phyloP scores from a whole-genome alignment of 1,284 basidiomycete genomes.

The Ceratobasidium sp. region DNA sequence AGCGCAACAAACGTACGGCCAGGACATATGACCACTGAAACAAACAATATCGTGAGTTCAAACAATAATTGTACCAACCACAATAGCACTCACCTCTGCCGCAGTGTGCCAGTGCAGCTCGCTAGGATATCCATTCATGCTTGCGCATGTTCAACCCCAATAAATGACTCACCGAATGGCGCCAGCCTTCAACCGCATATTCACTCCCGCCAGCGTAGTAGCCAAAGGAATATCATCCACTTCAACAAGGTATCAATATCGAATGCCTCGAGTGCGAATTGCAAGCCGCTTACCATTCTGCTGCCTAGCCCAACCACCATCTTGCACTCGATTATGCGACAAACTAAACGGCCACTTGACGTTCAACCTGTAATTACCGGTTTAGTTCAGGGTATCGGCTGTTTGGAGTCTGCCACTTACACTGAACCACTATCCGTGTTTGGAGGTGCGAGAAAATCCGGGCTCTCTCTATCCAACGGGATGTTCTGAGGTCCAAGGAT shows the following conservation, averaged over 20 bases:
- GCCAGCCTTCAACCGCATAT: constrained; percentile 67
- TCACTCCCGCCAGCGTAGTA: constrained; percentile 53
- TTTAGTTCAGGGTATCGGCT: background rate
- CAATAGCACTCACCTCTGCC: constrained; percentile 28
- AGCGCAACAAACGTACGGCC: constrained; percentile 53
- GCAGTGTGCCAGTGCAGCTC: constrained; percentile 52
- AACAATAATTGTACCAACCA: constrained; percentile 56
- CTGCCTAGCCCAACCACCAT: constrained; percentile 69
- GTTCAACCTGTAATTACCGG: constrained; percentile 59
- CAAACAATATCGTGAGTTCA: constrained; percentile 54
- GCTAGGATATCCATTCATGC: too few species aligned
- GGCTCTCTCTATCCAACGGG: constrained; percentile 66
- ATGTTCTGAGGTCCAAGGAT: constrained; percentile 66
- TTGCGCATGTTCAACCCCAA: background rate
- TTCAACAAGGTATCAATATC: constrained; percentile 49
- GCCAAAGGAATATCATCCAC: constrained; percentile 70
- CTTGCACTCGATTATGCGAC: constrained; percentile 75
- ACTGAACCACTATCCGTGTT: constrained; percentile 65
- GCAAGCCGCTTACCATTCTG: constrained; percentile 64
- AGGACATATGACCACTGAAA: constrained; percentile 73
- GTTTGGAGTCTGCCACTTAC: constrained; percentile 57
- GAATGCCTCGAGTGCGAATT: too few species aligned
- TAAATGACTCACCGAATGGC: constrained; percentile 66
- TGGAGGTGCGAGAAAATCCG: constrained; percentile 57
- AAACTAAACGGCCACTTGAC: constrained; percentile 79